Percentiles rank a stretch among this genome's conserved stretches.
Evolutionary conservation across 1,284 basidiomycete species (phyloP).

Genomic region (Cutaneotrichosporon curvatum): DNA sequence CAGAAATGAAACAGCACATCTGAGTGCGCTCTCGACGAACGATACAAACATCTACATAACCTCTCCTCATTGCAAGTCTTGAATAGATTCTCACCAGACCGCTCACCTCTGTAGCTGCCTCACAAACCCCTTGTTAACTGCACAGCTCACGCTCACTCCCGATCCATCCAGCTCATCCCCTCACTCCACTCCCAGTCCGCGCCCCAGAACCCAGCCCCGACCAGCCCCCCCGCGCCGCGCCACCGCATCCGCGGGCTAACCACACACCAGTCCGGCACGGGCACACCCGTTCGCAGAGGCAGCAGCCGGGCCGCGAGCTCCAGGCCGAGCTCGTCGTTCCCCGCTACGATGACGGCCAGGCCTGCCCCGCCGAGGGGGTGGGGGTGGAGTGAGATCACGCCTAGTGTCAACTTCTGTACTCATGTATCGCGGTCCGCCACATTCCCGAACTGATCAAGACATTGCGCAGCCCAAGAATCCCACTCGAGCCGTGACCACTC

Average conservation of each 20-base stretch:
- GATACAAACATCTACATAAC: no score
- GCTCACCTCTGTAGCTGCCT: not conserved
- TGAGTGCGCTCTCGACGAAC: no score
- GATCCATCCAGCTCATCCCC: slow-evolving; percentile 40
- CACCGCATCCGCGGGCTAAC: slow-evolving; percentile 52
- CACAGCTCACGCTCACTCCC: slow-evolving; percentile 7
- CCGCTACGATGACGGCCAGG: slow-evolving; percentile 56
- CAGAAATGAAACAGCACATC: no score
- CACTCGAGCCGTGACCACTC: no score
- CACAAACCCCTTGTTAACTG: no score
- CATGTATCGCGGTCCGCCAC: no score
- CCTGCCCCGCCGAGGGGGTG: slow-evolving; percentile 50
- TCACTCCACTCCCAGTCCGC: slow-evolving; percentile 32
- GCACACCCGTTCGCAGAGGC: slow-evolving; percentile 68
- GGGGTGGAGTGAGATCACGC: slow-evolving; percentile 63
- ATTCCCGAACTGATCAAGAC: no score
- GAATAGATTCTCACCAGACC: no score
- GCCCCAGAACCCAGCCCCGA: slow-evolving; percentile 51
- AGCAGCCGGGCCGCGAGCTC: slow-evolving; percentile 64
- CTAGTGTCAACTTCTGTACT: slow-evolving; percentile 45
- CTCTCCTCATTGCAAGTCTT: no score
- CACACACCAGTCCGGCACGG: slow-evolving; percentile 64
- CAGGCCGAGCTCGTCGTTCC: slow-evolving; percentile 54
- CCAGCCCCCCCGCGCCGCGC: slow-evolving; percentile 61
- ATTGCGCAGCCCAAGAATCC: not conserved